Evolutionary conservation across 2,329 filamentous ascomycete genomes (phyloP).

Genomic region (Colletotrichum horii): DNA sequence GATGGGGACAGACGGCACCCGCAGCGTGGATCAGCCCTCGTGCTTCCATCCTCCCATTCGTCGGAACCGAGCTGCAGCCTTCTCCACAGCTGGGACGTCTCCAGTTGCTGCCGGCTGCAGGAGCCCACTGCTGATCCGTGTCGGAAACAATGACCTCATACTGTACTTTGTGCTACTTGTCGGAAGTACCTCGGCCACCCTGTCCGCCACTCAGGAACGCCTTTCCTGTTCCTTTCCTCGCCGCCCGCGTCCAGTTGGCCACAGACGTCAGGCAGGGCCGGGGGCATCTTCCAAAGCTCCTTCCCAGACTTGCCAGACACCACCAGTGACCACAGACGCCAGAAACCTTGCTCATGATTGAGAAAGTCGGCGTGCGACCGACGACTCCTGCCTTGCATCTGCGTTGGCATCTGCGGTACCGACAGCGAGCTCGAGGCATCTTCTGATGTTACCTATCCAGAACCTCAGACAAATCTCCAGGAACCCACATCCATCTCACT

Average conservation of each 20-base stretch:
- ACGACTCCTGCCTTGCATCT: not conserved
- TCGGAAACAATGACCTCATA: conserved; percentile 13
- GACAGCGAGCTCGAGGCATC: not conserved
- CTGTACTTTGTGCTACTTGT: not conserved
- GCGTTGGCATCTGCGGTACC: not conserved
- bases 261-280: not conserved
- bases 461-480: not conserved
- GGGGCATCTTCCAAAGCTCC: not conserved
- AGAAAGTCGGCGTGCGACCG: not conserved
- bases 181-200: not conserved
- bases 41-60: not conserved
- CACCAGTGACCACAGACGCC: not conserved
- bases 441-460: not conserved
- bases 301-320: not conserved
- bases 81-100: conserved; percentile 2
- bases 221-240: not conserved
- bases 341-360: not conserved
- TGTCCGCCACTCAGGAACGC: not conserved
- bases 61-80: not conserved
- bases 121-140: conserved; percentile 1
- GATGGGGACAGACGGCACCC: not conserved
- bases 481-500: conserved; percentile 5
- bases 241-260: not conserved
- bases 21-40: conserved; percentile 5
- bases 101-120: conserved; percentile 1